Conservation (phyloP, 2,329 filamentous ascomycete genomes). For the Calonectria henricotiae region DNA sequence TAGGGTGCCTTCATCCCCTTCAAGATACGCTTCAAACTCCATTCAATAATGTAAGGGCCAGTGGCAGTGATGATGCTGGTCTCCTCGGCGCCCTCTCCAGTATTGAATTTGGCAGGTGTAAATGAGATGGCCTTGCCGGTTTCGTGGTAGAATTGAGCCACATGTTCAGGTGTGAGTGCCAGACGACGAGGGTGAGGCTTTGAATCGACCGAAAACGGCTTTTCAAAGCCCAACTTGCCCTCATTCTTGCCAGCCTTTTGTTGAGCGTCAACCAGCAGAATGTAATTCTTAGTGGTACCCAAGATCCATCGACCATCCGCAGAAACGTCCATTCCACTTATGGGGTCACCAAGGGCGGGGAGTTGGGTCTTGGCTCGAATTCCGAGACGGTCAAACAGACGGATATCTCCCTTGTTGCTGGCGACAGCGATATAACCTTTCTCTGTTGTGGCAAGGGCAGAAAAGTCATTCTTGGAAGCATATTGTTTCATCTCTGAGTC, state of each 20-base stretch:
- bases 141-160: slow-evolving; percentile 98
- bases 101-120: slow-evolving; percentile 95
- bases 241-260: slow-evolving; percentile 97
- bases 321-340: slow-evolving; percentile 94
- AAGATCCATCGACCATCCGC: slow-evolving; percentile 97
- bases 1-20: slow-evolving; percentile 89
- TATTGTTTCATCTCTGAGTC: slow-evolving; percentile 97
- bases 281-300: slow-evolving; percentile 93
- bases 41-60: slow-evolving; percentile 96
- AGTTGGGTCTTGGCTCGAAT: slow-evolving; percentile 99
- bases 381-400: slow-evolving; percentile 94
- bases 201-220: slow-evolving; percentile 89
- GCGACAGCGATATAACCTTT: slow-evolving; percentile 98
- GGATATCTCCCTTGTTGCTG: slow-evolving; percentile 97
- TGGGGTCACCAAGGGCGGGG: slow-evolving; percentile 93
- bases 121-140: slow-evolving; percentile 90
- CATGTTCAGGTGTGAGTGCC: slow-evolving; percentile 89
- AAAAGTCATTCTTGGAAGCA: slow-evolving; percentile 97
- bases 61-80: slow-evolving; percentile 98
- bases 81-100: slow-evolving; percentile 84
- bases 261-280: slow-evolving; percentile 91
- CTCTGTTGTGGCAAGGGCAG: slow-evolving; percentile 92
- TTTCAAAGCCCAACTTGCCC: slow-evolving; percentile 98
- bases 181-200: slow-evolving; percentile 96
- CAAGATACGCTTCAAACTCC: slow-evolving; percentile 93